Evolutionary conservation across 164 flowering plant genomes (phyloP).

Genomic region (Cinnamomum micranthum): DNA sequence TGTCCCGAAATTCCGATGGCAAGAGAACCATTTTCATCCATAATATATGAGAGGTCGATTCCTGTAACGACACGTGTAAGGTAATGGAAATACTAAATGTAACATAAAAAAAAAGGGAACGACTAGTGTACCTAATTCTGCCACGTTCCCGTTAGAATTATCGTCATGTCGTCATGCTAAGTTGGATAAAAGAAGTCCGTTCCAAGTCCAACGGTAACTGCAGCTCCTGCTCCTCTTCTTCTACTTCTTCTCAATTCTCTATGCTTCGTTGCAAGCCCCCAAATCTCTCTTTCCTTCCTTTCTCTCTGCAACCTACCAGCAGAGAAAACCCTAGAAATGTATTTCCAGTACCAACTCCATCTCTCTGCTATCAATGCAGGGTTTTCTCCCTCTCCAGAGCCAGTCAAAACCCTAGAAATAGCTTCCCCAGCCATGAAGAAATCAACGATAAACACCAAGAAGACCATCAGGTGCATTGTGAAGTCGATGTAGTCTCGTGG

Average conservation of each 20-base stretch:
- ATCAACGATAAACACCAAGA: conserved; percentile 21
- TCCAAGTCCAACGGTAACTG: too few relatives aligned
- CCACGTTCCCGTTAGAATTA: neutral
- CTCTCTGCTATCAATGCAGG: neutral
- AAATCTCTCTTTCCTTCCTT: conserved; percentile 8
- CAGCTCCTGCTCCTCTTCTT: too few relatives aligned
- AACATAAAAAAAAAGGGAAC: neutral
- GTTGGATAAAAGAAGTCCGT: too few relatives aligned
- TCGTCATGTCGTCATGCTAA: neutral
- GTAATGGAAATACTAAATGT: too few relatives aligned
- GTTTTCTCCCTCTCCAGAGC: conserved; percentile 8
- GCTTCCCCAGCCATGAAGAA: conserved; percentile 11
- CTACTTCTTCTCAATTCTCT: conserved; percentile 1
- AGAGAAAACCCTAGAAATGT: conserved; percentile 7
- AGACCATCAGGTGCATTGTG: conserved; percentile 54
- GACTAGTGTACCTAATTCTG: neutral
- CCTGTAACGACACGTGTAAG: too few relatives aligned
- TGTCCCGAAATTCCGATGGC: too few relatives aligned
- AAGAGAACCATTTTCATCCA: too few relatives aligned
- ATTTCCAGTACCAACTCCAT: neutral
- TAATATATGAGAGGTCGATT: too few relatives aligned
- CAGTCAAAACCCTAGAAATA: conserved; percentile 2
- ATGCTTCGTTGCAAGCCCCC: conserved; percentile 19
- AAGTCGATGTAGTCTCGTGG: conserved; percentile 93
- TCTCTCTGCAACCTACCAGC: conserved; percentile 8